Evolutionary conservation across 352 stramenopile species (phyloP).

Genomic region (Phytophthora fragariae): DNA sequence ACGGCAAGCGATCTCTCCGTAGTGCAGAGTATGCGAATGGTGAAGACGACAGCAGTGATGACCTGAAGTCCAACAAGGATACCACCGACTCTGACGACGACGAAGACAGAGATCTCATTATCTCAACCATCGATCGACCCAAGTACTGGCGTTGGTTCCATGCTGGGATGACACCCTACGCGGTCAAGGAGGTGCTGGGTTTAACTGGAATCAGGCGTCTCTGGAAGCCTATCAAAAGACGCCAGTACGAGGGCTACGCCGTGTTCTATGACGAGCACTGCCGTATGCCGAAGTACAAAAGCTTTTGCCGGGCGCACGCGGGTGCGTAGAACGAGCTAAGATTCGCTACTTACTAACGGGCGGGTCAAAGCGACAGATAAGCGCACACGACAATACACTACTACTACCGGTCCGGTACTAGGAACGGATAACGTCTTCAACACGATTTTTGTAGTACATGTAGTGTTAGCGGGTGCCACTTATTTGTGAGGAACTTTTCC

Average conservation of each 20-base stretch:
- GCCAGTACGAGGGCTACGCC: slow-evolving; percentile 22
- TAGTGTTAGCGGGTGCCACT: too few species aligned
- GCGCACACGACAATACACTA: not conserved
- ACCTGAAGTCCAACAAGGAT: not conserved
- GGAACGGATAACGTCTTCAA: not conserved
- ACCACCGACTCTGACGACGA: slow-evolving; percentile 2
- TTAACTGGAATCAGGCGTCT: slow-evolving; percentile 16
- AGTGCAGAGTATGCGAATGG: not conserved
- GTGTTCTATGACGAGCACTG: slow-evolving; percentile 23
- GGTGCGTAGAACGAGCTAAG: not conserved
- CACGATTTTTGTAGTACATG: too few species aligned
- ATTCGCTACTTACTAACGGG: not conserved
- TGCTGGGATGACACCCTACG: slow-evolving; percentile 13
- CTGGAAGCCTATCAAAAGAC: slow-evolving; percentile 25
- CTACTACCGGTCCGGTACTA: too few species aligned
- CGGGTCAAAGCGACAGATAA: not conserved
- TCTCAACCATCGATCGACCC: slow-evolving; percentile 9
- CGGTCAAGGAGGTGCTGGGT: slow-evolving; percentile 14
- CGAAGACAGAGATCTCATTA: slow-evolving; percentile 18
- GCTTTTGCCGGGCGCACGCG: slow-evolving; percentile 11
- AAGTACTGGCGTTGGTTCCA: slow-evolving; percentile 23
- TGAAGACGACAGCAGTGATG: slow-evolving; percentile 12
- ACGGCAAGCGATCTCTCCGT: slow-evolving; percentile 6
- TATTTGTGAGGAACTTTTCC: too few species aligned
- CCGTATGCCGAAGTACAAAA: slow-evolving; percentile 7